phyloP scores from a whole-genome alignment of 1,284 basidiomycete species.

The Ustilago tritici region DNA sequence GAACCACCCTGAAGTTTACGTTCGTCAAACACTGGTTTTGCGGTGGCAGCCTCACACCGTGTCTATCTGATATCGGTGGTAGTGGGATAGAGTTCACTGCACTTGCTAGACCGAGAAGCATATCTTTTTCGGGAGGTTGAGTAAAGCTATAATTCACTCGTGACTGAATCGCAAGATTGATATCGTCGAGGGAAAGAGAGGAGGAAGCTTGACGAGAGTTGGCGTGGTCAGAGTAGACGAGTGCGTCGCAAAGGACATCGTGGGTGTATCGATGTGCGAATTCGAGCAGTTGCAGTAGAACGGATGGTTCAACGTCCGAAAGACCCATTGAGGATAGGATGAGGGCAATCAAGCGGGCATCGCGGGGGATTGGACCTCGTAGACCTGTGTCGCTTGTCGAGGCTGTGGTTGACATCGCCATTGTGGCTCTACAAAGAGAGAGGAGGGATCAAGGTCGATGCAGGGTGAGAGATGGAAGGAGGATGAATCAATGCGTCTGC shows the following conservation, averaged over 20 bases:
- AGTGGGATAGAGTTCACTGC: conserved; percentile 90
- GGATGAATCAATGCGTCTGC: not conserved
- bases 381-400: conserved; percentile 24
- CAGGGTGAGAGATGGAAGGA: not conserved
- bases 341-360: conserved; percentile 90
- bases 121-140: conserved; percentile 93
- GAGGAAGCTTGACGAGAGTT: conserved; percentile 48
- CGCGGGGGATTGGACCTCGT: conserved; percentile 75
- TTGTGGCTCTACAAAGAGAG: not conserved
- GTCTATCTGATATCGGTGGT: conserved; percentile 92
- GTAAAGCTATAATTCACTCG: conserved; percentile 94
- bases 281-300: conserved; percentile 93
- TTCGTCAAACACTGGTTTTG: conserved; percentile 84
- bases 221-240: conserved; percentile 93
- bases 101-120: conserved; percentile 86
- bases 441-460: not conserved
- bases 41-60: conserved; percentile 89
- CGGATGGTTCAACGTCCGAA: conserved; percentile 91
- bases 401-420: not conserved
- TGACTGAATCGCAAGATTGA: conserved; percentile 89
- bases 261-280: conserved; percentile 94
- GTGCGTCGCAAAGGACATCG: conserved; percentile 89
- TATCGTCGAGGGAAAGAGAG: conserved; percentile 82
- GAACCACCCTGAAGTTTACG: conserved; percentile 92
- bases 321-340: conserved; percentile 94